Conservation (phyloP, 2,329 filamentous ascomycete genomes). For the Aureobasidium uvarum region DNA sequence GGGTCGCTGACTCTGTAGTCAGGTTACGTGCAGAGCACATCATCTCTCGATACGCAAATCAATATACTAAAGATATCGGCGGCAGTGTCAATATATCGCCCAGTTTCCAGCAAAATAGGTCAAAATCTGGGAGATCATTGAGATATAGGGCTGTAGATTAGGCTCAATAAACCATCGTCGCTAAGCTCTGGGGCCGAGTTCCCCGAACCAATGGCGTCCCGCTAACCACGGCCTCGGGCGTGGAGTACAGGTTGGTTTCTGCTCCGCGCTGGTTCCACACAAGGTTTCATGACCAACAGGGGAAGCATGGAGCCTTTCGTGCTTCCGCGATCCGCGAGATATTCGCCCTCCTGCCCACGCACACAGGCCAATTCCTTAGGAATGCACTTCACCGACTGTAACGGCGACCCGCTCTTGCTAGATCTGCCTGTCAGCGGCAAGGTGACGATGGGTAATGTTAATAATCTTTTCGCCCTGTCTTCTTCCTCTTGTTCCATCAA, state of each 20-base stretch:
- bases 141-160: conserved; percentile 26
- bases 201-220: conserved; percentile 23
- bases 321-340: conserved; percentile 25
- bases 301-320: conserved; percentile 26
- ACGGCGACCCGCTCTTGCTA: conserved; percentile 24
- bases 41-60: conserved; percentile 8
- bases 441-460: conserved; percentile 8
- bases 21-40: conserved; percentile 15
- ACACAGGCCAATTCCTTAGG: conserved; percentile 24
- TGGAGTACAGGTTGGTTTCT: conserved; percentile 20
- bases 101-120: conserved; percentile 1
- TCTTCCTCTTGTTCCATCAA: conserved; percentile 13
- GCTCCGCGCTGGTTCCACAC: conserved; percentile 25
- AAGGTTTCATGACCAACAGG: conserved; percentile 26
- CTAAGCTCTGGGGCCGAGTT: conserved; percentile 3
- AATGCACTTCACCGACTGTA: conserved; percentile 26
- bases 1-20: conserved; percentile 1
- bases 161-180: conserved; percentile 19
- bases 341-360: conserved; percentile 9
- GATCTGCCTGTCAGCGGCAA: conserved; percentile 14
- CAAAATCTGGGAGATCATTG: conserved; percentile 22
- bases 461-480: conserved; percentile 23
- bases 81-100: conserved; percentile 21
- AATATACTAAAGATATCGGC: conserved; percentile 12
- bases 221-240: conserved; percentile 10